Conservation (phyloP, 2,329 filamentous ascomycete species). For the Alternaria brassicae region DNA sequence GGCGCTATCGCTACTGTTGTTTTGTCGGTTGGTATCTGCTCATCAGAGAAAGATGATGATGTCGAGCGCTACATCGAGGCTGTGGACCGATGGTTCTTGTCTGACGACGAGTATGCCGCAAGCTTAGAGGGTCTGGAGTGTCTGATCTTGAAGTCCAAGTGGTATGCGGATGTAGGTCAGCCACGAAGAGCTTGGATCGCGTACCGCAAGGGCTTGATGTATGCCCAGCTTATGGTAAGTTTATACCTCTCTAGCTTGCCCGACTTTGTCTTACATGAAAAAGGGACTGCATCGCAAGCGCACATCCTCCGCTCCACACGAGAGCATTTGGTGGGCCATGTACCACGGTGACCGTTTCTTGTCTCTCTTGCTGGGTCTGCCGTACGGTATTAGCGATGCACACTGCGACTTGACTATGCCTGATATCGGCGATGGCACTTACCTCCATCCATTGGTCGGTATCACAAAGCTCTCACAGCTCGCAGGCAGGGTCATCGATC, state of each 20-base stretch:
- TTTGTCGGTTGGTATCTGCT: constrained; percentile 48
- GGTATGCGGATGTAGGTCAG: constrained; percentile 63
- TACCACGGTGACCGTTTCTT: constrained; percentile 59
- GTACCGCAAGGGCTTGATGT: constrained; percentile 59
- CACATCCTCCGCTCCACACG: constrained; percentile 40
- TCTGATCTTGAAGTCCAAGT: constrained; percentile 59
- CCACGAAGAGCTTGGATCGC: constrained; percentile 63
- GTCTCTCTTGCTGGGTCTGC: constrained; percentile 62
- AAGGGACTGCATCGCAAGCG: constrained; percentile 52
- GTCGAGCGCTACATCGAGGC: constrained; percentile 56
- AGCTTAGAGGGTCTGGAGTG: constrained; percentile 63
- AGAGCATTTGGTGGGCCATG: constrained; percentile 52
- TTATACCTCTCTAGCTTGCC: not conserved
- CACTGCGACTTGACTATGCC: constrained; percentile 48
- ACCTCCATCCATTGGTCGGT: constrained; percentile 41
- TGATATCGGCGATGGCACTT: constrained; percentile 32
- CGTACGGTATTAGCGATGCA: constrained; percentile 52
- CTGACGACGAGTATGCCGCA: constrained; percentile 59
- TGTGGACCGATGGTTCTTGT: constrained; percentile 58
- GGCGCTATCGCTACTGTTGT: constrained; percentile 49
- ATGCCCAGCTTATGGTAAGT: constrained; percentile 61
- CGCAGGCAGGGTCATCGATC: constrained; percentile 54
- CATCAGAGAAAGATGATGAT: constrained; percentile 54
- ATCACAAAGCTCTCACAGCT: constrained; percentile 49
- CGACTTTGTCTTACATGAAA: constrained; percentile 17